Evolutionary conservation across 2,329 filamentous ascomycete genomes (phyloP), one percentile per base, ranked within the genome.

Genomic region (Ophiocordyceps australis): DNA sequence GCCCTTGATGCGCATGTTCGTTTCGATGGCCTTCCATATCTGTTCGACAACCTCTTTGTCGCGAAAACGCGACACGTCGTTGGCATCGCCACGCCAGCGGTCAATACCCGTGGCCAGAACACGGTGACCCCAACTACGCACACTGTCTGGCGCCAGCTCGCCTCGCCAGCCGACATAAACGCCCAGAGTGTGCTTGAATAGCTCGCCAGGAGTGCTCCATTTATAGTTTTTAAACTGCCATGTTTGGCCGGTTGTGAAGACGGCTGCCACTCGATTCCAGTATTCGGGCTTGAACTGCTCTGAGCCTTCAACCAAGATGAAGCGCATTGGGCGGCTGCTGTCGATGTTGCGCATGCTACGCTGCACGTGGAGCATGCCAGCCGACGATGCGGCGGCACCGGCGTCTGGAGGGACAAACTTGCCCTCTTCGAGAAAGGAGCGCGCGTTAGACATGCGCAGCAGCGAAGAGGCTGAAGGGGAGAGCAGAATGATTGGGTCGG

Each of bases 151-250:
- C 4, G 74, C 53, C 33, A 72, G 65, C 43, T 95, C 85, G 25
- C 80, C 83, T 32, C 78, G 70, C 81, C 83, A 95, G 4, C 89
- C 89, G 3, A 98, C 73, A 43, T 81, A 92, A 25, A 98, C 59
- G 29, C 89, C 89, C 10, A 82, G 62, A 3, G 82, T 79, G 43
- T 94, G 80, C 37, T 73, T 71, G 57, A 98, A 98, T 25, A 98
- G 62, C 43, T 95, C 89, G 10, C 73, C 65, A 0, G 89, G 80
- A 29, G 77, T 75, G 38, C 75, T 75, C 82, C 89, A 98, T 52
- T 92, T 93, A 65, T 98, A 98, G 38, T 73, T 79, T 55, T 94
- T 93, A 57, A 98, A 98, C 54, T 98, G 89, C 89, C 89, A 98
- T 8, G 77, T 74, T 55, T 98, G 89, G 18, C 89, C 89, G 0